A percentile compares a stretch with the other conserved stretches of the same genome.
Evolutionary conservation across 192 early-diverging fungal genomes (phyloP).

Genomic region (Kickxella alabastrina): DNA sequence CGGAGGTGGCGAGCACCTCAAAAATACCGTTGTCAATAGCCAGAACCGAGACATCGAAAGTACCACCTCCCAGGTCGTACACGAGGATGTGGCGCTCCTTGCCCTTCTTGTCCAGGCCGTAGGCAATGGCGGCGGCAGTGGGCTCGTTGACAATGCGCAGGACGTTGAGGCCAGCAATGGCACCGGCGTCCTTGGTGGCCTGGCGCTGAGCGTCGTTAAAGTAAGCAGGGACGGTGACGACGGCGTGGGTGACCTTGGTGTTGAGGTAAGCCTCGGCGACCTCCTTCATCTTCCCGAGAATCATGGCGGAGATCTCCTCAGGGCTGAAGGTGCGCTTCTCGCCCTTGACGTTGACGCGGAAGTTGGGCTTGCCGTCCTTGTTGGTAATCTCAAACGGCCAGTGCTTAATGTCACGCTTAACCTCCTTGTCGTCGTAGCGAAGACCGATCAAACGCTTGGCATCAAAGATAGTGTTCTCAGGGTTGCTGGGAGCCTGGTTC

Average conservation of each 20-base stretch:
- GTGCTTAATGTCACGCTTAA: conserved; percentile 91
- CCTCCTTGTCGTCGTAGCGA: conserved; percentile 82
- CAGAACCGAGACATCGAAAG: conserved; percentile 96
- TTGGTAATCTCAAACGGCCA: conserved; percentile 87
- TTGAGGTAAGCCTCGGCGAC: conserved; percentile 84
- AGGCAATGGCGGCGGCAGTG: conserved; percentile 91
- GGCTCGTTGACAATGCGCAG: too few relatives aligned
- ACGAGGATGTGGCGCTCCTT: conserved; percentile 91
- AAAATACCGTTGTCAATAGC: conserved; percentile 96
- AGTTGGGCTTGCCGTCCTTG: conserved; percentile 78
- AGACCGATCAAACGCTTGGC: conserved; percentile 91
- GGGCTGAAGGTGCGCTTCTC: conserved; percentile 81
- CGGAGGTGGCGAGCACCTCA: conserved; percentile 91
- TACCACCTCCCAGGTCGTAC: too few relatives aligned
- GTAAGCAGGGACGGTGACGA: conserved; percentile 97
- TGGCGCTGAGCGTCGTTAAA: conserved; percentile 95
- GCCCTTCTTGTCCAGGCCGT: conserved; percentile 90
- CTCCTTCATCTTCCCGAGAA: conserved; percentile 93
- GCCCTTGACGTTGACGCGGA: conserved; percentile 83
- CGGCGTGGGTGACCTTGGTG: conserved; percentile 84
- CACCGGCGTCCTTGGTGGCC: conserved; percentile 88
- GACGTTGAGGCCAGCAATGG: conserved; percentile 81
- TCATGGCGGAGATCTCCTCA: conserved; percentile 98
- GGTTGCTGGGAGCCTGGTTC: conserved; percentile 89
- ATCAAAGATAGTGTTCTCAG: conserved; percentile 88